Evolutionary conservation across 768 basidiomycete genomes (phyloP), one percentile per base, ranked within the genome.

Genomic region (Boletus coccyginus): DNA sequence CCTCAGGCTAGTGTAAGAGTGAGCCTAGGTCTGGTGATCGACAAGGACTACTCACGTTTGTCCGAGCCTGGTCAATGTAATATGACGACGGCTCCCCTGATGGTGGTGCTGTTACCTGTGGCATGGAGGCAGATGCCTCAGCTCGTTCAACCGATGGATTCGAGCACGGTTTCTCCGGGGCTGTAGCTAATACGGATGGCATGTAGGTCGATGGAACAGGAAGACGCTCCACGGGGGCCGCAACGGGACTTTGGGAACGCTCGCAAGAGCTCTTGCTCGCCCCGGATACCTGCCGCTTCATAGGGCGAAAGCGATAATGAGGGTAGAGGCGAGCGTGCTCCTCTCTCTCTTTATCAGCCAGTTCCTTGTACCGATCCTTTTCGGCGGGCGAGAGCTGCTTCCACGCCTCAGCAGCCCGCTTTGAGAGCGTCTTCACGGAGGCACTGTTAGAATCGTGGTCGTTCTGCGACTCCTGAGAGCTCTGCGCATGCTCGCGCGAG

Each of bases 331-430:
- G 74, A 10, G 79, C 78, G 55, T 90, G 88, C 55, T 82, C 79
- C 49, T 74, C 74, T 53, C 79, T 79, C 74, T 86, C 85, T 56
- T 68, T 60, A 40, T 79, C 78, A 1, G 88, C 86, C n/a, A 79
- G 73, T 9, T 66, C 62, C 62, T 79, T 78, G 75, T 77, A 90
- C 52, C 69, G 73, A 17, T 78, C 66, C 58, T 73, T 81, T 52
- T 83, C 81, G 42, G 77, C 74, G 0, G 63, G 54, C 0, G 80
- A 58, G 14, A 92, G 76, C 55, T 78, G 73, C 39, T 77, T 78
- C 92, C 92, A 94, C 32, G 87, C 85, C 50, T 86, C 85, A 0
- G 82, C 86, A 0, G 90, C 91, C 46, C 88, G 80, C 62, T 87
- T 87, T n/a, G 87, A 90, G 39, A 93, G 78, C 2, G 82, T 78